A percentile compares a stretch with the other conserved stretches of the same genome.
phyloP scores from a whole-genome alignment of 495 filamentous ascomycete genomes.

The Letharia columbiana region DNA sequence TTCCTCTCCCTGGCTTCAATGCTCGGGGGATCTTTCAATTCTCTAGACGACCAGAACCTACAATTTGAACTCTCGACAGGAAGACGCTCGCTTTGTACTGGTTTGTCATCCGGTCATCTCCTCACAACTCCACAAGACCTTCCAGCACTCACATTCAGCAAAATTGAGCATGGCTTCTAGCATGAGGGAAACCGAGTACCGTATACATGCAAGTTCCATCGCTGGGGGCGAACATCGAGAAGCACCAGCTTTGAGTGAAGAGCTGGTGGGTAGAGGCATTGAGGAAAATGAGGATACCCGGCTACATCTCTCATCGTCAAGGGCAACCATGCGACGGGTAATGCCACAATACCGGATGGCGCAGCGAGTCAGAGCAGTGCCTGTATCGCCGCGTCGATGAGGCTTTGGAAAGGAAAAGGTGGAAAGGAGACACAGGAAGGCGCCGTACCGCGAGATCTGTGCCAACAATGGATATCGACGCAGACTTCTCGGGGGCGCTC shows the following conservation, averaged over 20 bases:
- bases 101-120: not conserved
- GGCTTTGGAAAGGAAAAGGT: not conserved
- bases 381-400: not conserved
- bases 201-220: not conserved
- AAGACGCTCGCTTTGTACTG: not conserved
- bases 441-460: not conserved
- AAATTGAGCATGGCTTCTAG: not conserved
- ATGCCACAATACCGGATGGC: not conserved
- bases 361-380: not conserved
- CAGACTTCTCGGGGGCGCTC: not conserved
- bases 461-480: not conserved
- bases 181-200: not conserved
- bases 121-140: not conserved
- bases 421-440: not conserved
- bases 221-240: not conserved
- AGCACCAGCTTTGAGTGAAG: not conserved
- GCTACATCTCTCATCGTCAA: not conserved
- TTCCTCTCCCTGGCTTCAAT: too few species aligned
- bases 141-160: not conserved
- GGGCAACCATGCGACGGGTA: not conserved
- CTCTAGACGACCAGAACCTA: too few species aligned
- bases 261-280: not conserved
- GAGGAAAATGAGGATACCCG: not conserved
- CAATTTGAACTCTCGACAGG: too few species aligned
- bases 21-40: too few species aligned